A percentile compares a stretch with the other conserved stretches of the same genome.
Evolutionary conservation across 1,284 basidiomycete species (phyloP).

Genomic region (Albatrellus sp.): DNA sequence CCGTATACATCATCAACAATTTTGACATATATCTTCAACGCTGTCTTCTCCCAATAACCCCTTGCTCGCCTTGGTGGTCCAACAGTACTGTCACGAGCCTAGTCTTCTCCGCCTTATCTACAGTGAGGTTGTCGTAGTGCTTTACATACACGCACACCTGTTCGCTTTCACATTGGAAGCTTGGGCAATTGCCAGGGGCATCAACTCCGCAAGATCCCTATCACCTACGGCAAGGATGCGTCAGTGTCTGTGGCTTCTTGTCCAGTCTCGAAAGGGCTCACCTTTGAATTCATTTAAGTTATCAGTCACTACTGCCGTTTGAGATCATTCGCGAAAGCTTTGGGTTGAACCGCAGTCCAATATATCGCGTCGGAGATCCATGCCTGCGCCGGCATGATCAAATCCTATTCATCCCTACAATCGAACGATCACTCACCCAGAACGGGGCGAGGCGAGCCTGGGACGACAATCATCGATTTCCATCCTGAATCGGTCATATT

Average conservation of each 20-base stretch:
- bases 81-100: too few species aligned
- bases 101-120: conserved; percentile 27
- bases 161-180: conserved; percentile 34
- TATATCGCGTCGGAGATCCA: conserved; percentile 39
- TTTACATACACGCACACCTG: conserved; percentile 39
- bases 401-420: neutral
- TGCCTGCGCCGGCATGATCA: conserved; percentile 18
- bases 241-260: neutral
- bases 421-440: neutral
- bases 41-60: too few species aligned
- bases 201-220: conserved; percentile 32
- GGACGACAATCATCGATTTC: neutral
- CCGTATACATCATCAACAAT: too few species aligned
- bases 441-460: conserved; percentile 39
- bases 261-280: conserved; percentile 1
- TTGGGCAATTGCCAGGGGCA: conserved; percentile 29
- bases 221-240: conserved; percentile 14
- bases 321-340: conserved; percentile 39
- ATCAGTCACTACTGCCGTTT: conserved; percentile 37
- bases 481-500: neutral
- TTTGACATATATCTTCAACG: too few species aligned
- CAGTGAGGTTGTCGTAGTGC: conserved; percentile 30
- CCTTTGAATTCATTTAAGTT: conserved; percentile 27
- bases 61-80: too few species aligned
- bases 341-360: conserved; percentile 35